These are phyloP conservation scores for Primulina eburnea DNA, from an alignment of 257 asterid genomes.

Conservation along the genomic window DNA sequence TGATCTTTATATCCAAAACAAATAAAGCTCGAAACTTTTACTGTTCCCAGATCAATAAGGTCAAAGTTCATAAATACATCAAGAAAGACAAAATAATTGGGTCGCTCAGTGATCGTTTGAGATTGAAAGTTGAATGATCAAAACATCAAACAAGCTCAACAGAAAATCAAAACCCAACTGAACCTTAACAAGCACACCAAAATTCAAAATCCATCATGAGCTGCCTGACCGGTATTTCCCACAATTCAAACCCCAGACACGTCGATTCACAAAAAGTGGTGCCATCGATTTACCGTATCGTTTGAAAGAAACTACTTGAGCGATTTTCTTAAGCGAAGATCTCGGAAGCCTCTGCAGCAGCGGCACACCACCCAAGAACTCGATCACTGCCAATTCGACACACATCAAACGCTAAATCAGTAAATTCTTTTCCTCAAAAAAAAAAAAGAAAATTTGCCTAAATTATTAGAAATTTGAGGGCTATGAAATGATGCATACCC, in stretches of 20 bases:
- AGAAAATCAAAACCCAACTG: neutral
- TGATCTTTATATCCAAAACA: neutral
- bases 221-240: neutral
- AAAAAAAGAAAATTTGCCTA: neutral
- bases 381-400: slow-evolving; percentile 54
- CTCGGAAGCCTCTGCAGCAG: slow-evolving; percentile 85
- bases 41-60: neutral
- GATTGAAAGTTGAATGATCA: neutral
- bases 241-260: neutral
- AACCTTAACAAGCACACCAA: slow-evolving; percentile 9
- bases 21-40: neutral
- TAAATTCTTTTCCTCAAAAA: too few relatives aligned
- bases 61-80: neutral
- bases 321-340: slow-evolving; percentile 70
- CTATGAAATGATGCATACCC: neutral
- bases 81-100: neutral
- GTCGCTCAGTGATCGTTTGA: neutral
- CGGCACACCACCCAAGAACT: slow-evolving; percentile 85
- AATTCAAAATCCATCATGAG: neutral
- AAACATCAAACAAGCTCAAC: neutral
- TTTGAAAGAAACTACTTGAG: slow-evolving; percentile 59
- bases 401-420: neutral
- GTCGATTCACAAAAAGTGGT: neutral
- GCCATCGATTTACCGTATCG: slow-evolving; percentile 44
- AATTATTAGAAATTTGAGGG: too few relatives aligned